These are phyloP conservation scores for Haberlea rhodopensis DNA, from an alignment of 257 asterid species.

Conservation along the genomic window DNA sequence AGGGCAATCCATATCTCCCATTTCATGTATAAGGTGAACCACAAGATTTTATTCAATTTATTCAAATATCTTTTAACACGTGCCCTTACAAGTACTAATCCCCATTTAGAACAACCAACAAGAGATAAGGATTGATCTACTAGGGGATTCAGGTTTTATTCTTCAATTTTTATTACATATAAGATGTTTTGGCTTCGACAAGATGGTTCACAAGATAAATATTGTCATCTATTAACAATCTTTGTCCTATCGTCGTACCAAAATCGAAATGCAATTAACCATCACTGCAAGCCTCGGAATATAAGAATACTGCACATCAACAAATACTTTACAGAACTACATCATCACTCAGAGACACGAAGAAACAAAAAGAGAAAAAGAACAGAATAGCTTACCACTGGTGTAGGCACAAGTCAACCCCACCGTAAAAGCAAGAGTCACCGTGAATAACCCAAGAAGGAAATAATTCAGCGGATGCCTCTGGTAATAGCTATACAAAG, in stretches of 20 bases:
- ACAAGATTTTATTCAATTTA: not conserved
- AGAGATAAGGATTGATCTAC: not conserved
- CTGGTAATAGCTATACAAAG: conserved; percentile 68
- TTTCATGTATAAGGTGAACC: not conserved
- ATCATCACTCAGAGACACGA: not conserved
- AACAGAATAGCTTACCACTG: conserved; percentile 39
- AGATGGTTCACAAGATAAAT: no score
- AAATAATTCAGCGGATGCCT: conserved; percentile 72
- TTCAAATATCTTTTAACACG: not conserved
- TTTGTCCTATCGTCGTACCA: not conserved
- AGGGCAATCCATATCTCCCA: not conserved
- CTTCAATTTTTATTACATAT: not conserved
- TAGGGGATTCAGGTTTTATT: not conserved
- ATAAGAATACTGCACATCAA: no score
- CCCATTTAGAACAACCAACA: not conserved
- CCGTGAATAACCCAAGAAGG: conserved; percentile 75
- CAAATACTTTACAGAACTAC: no score
- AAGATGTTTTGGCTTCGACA: not conserved
- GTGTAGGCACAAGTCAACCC: conserved; percentile 83
- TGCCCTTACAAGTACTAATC: not conserved
- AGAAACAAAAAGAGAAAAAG: not conserved
- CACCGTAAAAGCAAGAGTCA: conserved; percentile 58
- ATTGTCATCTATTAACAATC: no score
- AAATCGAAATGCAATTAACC: not conserved
- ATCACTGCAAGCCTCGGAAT: no score